Base-by-base conservation (phyloP, 495 filamentous ascomycete species). In the Penicillium lagena region DNA sequence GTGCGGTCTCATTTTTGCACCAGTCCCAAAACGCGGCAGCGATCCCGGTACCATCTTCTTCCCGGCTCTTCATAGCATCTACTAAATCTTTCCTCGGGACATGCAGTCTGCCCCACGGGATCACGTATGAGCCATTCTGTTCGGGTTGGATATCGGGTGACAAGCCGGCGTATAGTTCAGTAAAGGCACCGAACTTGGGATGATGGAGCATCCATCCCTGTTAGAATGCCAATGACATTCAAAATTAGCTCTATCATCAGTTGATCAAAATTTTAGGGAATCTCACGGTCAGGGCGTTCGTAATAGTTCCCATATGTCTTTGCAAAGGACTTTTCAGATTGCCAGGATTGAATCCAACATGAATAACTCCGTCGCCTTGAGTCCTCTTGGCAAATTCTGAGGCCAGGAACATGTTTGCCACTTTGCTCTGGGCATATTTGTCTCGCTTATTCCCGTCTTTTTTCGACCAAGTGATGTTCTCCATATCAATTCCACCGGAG, bases 311-410 rank as follows among this genome's bases (percentile, higher is more conserved):
- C 32, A 34, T 34, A 34, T 34, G 32, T 34, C 32, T 10, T 12
- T 34, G 32, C 32, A 34, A 12, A 12, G 32, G 32, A 9, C 32
- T 34, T 7, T 34, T 34, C n/a, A 34, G 32, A 6, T 34, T 34
- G 9, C 73, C 79, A 0, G 84, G 85, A 22, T 69, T 80, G 54
- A 89, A 87, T 1, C 85, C 85, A 56, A 80, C 80, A 17, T 87
- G 62, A 12, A 89, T 81, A 4, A 22, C 29, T 12, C 29, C 27
- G 2, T 12, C 17, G 27, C 4, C 12, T 40, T 13, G 15, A 30
- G 3, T 4, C 8, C 64, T 46, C 28, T 56, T 53, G 12, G 58
- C 66, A 35, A 54, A 59, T 42, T 74, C 66, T 3, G 36, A 39
- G 4, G 66, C 63, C 1, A 75, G 42, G 39, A 73, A 63, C 7